Conservation (phyloP, 2,329 filamentous ascomycete species). For the Xylariaceae sp. region DNA sequence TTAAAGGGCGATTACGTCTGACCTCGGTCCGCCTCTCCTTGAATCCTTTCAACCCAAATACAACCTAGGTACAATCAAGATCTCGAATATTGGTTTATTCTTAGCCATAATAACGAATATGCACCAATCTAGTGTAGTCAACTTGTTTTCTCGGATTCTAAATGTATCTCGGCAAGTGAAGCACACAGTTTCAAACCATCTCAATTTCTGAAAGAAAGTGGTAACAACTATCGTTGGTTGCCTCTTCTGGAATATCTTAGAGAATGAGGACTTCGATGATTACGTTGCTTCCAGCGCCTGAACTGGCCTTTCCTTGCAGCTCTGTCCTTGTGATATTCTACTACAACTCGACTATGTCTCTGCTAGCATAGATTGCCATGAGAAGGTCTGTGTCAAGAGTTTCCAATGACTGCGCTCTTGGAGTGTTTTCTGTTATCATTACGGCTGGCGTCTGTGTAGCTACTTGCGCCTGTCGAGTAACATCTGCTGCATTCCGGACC, state of each 20-base stretch:
- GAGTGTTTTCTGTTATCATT: background rate
- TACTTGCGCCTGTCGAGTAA: background rate
- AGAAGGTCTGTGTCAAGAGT: background rate
- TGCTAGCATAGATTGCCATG: background rate
- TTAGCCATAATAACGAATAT: too few relatives aligned
- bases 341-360: background rate
- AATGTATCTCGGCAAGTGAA: too few relatives aligned
- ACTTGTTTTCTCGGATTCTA: too few relatives aligned
- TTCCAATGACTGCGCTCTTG: background rate
- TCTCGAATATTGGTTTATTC: too few relatives aligned
- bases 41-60: too few relatives aligned
- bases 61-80: too few relatives aligned
- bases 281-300: background rate
- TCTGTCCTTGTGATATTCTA: background rate
- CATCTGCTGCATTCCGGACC: background rate
- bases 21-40: too few relatives aligned
- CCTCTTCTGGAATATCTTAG: background rate
- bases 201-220: background rate
- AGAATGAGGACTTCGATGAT: background rate
- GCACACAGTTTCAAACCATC: too few relatives aligned
- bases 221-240: background rate
- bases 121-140: too few relatives aligned
- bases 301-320: background rate
- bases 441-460: background rate
- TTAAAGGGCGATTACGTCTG: too few relatives aligned